Percentiles rank a stretch among this genome's conserved stretches.
phyloP scores from a whole-genome alignment of 2,329 filamentous ascomycete genomes.

The Pyricularia grisea region DNA sequence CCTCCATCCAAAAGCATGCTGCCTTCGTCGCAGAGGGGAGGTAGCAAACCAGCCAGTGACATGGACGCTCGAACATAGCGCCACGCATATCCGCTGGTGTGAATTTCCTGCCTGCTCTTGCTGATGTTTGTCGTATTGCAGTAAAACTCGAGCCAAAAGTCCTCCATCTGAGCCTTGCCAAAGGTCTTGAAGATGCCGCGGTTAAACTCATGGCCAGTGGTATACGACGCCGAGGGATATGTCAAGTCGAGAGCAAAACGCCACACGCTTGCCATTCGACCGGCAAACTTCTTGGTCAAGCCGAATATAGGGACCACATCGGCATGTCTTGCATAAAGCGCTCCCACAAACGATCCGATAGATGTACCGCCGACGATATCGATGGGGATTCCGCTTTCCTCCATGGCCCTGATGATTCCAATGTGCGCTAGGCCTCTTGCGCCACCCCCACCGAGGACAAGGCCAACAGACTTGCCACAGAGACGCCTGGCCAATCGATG shows the following conservation, averaged over 20 bases:
- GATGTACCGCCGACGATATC: slow-evolving; percentile 94
- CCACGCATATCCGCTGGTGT: slow-evolving; percentile 96
- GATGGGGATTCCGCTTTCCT: slow-evolving; percentile 93
- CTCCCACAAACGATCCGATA: slow-evolving; percentile 92
- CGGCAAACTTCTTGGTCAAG: slow-evolving; percentile 91
- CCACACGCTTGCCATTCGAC: slow-evolving; percentile 99
- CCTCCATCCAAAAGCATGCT: slow-evolving; percentile 95
- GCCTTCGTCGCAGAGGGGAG: slow-evolving; percentile 91
- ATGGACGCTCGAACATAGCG: slow-evolving; percentile 93
- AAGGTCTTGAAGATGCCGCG: slow-evolving; percentile 98
- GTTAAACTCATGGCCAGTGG: slow-evolving; percentile 97
- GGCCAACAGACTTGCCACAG: slow-evolving; percentile 87
- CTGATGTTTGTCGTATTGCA: slow-evolving; percentile 99
- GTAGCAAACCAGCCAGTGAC: slow-evolving; percentile 86
- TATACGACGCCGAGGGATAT: slow-evolving; percentile 94
- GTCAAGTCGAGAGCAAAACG: slow-evolving; percentile 94
- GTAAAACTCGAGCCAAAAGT: slow-evolving; percentile 98
- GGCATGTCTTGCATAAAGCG: slow-evolving; percentile 88
- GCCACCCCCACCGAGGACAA: slow-evolving; percentile 89
- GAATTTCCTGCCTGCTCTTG: slow-evolving; percentile 83
- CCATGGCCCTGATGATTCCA: slow-evolving; percentile 86
- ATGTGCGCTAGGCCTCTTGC: slow-evolving; percentile 88
- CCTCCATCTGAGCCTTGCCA: slow-evolving; percentile 92
- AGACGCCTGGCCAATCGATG: slow-evolving; percentile 82
- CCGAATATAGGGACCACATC: slow-evolving; percentile 97